Base-by-base conservation (phyloP, 2,329 filamentous ascomycete species). In the Geosmithia flava region DNA sequence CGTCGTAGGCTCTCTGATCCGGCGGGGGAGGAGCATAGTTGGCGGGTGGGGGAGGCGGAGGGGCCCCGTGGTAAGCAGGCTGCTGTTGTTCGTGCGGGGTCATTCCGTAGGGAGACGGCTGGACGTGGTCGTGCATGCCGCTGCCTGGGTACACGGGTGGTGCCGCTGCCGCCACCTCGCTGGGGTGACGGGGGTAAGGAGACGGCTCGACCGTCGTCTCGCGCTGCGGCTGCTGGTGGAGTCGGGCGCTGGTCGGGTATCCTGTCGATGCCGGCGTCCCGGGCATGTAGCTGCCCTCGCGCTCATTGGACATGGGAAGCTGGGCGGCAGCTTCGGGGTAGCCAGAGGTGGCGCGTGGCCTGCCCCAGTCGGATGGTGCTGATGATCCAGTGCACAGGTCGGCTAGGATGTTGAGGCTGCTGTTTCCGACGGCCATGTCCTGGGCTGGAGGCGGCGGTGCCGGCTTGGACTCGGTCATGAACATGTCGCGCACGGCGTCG, bases 401-500 rank as follows among this genome's bases (percentile, higher is more conserved):
- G 11, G 65, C 63, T 23, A 67, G 55, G 7, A 63, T 50, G 49
- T 62, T 61, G 39, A 67, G 62, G 20, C 55, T 52, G 33, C 33
- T 16, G 33, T 8, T 27, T 4, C 23, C 23, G 29, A 59, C 48
- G 15, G 49, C 50, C 29, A 57, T 56, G 15, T 50, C 49, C 11
- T 61, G 58, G 3, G 53, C 50, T 7, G 54, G 50, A 3, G 13
- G 17, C 33, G 60, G 58, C 16, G 60, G 49, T 5, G 54, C 53
- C 19, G 65, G 62, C 49, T 61, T 64, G 7, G 62, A 58, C 47
- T 64, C 58, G 13, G 47, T 33, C 20, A 63, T 64, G 51, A 70
- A 70, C 29, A 69, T 62, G 49, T 70, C 68, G n/a, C 60, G 53
- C 29, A 62, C 58, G n/a, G 60, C 59, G 42, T 62, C 60, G 45